phyloP scores from a whole-genome alignment of 352 stramenopile genomes.

The Aphanomyces astaci region DNA sequence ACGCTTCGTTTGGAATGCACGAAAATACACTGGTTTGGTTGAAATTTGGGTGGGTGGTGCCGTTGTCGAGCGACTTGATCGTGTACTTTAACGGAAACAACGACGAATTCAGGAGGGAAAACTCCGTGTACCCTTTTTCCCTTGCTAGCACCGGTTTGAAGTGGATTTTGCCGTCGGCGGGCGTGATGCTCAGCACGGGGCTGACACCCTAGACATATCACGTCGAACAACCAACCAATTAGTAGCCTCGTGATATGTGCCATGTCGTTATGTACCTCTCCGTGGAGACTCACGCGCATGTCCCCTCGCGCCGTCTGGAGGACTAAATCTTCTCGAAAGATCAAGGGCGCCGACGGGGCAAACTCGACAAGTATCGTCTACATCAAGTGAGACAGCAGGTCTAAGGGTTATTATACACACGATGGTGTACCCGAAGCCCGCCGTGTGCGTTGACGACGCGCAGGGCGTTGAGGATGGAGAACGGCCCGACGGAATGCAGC shows the following conservation, averaged over 20 bases:
- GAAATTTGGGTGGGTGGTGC: slow-evolving; percentile 22
- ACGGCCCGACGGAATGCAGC: slow-evolving; percentile 76
- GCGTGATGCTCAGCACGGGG: slow-evolving; percentile 55
- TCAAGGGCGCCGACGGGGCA: slow-evolving; percentile 36
- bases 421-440: slow-evolving; percentile 25
- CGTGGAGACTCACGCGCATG: slow-evolving; percentile 36
- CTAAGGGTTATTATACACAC: too few species aligned
- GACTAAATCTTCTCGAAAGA: slow-evolving; percentile 69
- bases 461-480: slow-evolving; percentile 69
- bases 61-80: slow-evolving; percentile 28
- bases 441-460: slow-evolving; percentile 31
- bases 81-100: slow-evolving; percentile 54
- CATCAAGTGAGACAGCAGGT: too few species aligned
- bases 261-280: slow-evolving; percentile 29
- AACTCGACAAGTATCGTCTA: slow-evolving; percentile 51
- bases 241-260: too few species aligned
- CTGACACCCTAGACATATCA: slow-evolving; percentile 82
- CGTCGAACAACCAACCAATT: too few species aligned
- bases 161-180: slow-evolving; percentile 47
- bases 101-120: slow-evolving; percentile 54
- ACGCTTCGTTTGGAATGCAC: slow-evolving; percentile 48
- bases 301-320: slow-evolving; percentile 32
- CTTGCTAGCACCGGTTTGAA: slow-evolving; percentile 62
- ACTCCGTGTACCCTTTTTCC: slow-evolving; percentile 35
- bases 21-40: slow-evolving; percentile 43